Evolutionary conservation across 257 asterid genomes (phyloP).

Genomic region (Anisodus acutangulus): DNA sequence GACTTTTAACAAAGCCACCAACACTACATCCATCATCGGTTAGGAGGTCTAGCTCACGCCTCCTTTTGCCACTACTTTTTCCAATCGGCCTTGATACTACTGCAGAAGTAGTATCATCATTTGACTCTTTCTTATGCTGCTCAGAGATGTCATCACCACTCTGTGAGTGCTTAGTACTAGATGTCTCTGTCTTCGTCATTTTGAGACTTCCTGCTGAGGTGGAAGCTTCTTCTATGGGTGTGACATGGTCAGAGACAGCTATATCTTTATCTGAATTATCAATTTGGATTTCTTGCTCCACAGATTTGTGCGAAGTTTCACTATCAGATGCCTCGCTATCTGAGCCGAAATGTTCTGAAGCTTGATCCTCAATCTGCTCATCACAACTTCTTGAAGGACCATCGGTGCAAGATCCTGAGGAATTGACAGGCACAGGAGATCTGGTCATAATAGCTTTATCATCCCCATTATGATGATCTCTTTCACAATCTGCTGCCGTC

Average conservation of each 20-base stretch:
- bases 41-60: constrained; percentile 51
- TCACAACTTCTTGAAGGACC: constrained; percentile 30
- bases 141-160: constrained; percentile 27
- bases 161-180: constrained; percentile 30
- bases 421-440: constrained; percentile 36
- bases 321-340: constrained; percentile 32
- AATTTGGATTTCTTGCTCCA: constrained; percentile 38
- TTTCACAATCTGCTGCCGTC: constrained; percentile 39
- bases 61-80: constrained; percentile 52
- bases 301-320: constrained; percentile 35
- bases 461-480: constrained; percentile 28
- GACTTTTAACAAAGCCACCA: constrained; percentile 66
- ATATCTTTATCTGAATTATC: constrained; percentile 38
- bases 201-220: constrained; percentile 37
- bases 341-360: constrained; percentile 28
- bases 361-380: constrained; percentile 38
- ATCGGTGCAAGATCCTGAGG: constrained; percentile 40
- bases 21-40: constrained; percentile 40
- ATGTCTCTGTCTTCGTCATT: constrained; percentile 29
- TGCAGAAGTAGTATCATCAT: constrained; percentile 33
- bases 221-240: constrained; percentile 33
- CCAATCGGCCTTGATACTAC: constrained; percentile 24
- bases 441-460: constrained; percentile 38
- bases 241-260: constrained; percentile 35
- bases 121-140: constrained; percentile 35